These are phyloP conservation scores for Penicillium brevicompactum DNA, from an alignment of 2,329 filamentous ascomycete genomes.

Conservation along the genomic window DNA sequence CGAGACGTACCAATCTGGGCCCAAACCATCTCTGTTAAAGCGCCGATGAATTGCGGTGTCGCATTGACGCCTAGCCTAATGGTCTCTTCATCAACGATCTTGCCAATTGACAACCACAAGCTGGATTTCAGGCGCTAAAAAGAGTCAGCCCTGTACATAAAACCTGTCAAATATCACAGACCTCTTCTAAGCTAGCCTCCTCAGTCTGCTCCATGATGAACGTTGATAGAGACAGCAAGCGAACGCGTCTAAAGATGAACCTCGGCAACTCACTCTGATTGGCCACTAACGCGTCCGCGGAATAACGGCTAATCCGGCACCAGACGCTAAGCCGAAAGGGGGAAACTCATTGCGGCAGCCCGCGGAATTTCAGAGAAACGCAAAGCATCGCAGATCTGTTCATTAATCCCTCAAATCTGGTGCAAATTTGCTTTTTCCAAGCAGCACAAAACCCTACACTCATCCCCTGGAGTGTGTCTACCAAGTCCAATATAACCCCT, in stretches of 20 bases:
- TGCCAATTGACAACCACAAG: slow-evolving; percentile 80
- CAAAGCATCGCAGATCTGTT: slow-evolving; percentile 7
- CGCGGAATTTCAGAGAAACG: slow-evolving; percentile 13
- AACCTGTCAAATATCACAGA: slow-evolving; percentile 13
- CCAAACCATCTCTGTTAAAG: slow-evolving; percentile 84
- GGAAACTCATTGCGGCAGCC: slow-evolving; percentile 3
- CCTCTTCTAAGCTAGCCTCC: slow-evolving; percentile 38
- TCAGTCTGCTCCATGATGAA: slow-evolving; percentile 31
- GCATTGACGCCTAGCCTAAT: slow-evolving; percentile 75
- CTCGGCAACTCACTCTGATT: slow-evolving; percentile 16
- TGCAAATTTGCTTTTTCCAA: neutral
- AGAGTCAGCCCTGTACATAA: neutral
- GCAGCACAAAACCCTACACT: neutral
- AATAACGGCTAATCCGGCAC: slow-evolving; percentile 18
- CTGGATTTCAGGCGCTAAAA: slow-evolving; percentile 76
- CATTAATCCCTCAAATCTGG: slow-evolving; percentile 7
- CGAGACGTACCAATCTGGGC: slow-evolving; percentile 71
- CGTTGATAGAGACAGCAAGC: slow-evolving; percentile 5
- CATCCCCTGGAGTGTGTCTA: neutral
- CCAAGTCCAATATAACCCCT: neutral
- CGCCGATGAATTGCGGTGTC: slow-evolving; percentile 86
- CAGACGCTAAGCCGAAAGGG: slow-evolving; percentile 3
- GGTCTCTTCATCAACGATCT: slow-evolving; percentile 85
- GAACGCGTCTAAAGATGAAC: slow-evolving; percentile 9
- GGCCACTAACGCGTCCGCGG: slow-evolving; percentile 22